These are phyloP conservation scores for Cucurbita moschata DNA, from an alignment of 306 rosid genomes.

Conservation along the genomic window DNA sequence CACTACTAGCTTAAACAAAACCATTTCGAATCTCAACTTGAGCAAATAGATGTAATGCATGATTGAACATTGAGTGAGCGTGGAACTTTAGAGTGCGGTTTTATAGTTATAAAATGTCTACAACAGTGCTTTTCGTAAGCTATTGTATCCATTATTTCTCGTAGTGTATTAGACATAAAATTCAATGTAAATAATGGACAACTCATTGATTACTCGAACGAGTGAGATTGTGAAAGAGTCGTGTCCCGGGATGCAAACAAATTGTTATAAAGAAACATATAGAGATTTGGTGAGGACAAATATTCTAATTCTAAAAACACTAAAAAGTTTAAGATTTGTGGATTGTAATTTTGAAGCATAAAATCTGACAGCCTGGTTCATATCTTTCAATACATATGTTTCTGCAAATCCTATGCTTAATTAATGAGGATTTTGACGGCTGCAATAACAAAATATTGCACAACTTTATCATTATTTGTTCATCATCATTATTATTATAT, in stretches of 20 bases:
- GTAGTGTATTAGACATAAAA: no score
- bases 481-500: neutral
- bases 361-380: conserved; percentile 11
- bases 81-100: no score
- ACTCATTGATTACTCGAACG: neutral
- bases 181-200: neutral
- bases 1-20: no score
- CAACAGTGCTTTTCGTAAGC: no score
- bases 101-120: no score
- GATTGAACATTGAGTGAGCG: no score
- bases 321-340: neutral
- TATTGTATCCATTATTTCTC: no score
- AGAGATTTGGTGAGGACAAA: neutral
- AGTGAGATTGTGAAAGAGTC: neutral
- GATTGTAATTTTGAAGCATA: neutral
- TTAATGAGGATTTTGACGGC: neutral
- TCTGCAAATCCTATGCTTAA: neutral
- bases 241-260: neutral
- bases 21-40: neutral
- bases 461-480: neutral
- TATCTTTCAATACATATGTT: conserved; percentile 2
- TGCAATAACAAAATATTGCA: neutral
- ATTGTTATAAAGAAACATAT: neutral
- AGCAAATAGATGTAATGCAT: neutral
- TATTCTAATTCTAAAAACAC: neutral